Evolutionary conservation across 2,329 filamentous ascomycete genomes (phyloP), one percentile per base, ranked within the genome.

Genomic region (Aspergillus niger): DNA sequence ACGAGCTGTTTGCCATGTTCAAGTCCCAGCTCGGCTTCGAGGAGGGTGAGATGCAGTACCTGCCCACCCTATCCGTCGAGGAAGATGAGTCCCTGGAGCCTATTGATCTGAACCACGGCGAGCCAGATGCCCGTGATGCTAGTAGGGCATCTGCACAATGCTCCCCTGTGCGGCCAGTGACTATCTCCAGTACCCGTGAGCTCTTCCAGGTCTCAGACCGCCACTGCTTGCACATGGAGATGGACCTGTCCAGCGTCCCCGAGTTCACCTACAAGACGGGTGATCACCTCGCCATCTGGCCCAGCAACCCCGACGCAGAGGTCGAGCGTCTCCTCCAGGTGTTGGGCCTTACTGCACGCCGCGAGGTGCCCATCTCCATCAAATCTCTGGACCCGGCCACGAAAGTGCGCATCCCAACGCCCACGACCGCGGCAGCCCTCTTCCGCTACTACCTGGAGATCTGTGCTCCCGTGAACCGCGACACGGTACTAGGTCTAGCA

Each of bases 401-500:
- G 72, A 86, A 86, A 65, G 89, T 97, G 73, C 94, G 91, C 79
- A 86, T 97, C 80, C 93, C 93, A 20, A 91, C 91, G 1, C 93
- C 93, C 10, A 97, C 92, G 1, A 97, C 92, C 1, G 93, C 90
- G 74, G 91, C 94, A 74, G 89, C 92, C 58, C 89, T 94, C 63
- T 82, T 91, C 61, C 89, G 91, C 64, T 96, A 96, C 78, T 92
- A 97, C 77, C 89, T 97, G 77, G 94, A 97, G 77, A 95, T 97
- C 66, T 90, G 91, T 72, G 91, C 91, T 24, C 90, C 92, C 43
- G 89, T 97, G n/a, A 97, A 93, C 59, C 92, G 93, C 77, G 92
- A 97, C 76, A 92, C 94, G 70, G 80, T 97, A 53, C 87, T 90
- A 39, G 89, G 88, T 8, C 82, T 97, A 15, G 89, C 92, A 57